Percentiles rank a stretch among this genome's conserved stretches.
Evolutionary conservation across 768 basidiomycete species (phyloP).

Genomic region (Daedaleopsis sinensis): DNA sequence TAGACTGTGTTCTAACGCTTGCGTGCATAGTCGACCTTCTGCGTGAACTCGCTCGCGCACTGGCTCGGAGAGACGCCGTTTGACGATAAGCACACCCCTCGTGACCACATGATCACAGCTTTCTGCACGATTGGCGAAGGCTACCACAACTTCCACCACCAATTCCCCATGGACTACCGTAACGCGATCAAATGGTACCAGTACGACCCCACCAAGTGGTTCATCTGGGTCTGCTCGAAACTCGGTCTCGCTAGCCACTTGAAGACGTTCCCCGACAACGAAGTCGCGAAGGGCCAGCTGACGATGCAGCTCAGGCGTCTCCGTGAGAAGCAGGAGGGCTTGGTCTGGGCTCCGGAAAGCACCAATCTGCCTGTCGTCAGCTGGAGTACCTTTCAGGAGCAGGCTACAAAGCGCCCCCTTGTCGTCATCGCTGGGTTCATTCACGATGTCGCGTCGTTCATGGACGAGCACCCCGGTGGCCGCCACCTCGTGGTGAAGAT

Average conservation of each 20-base stretch:
- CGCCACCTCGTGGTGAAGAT: constrained; percentile 80
- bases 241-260: constrained; percentile 64
- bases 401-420: constrained; percentile 76
- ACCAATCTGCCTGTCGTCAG: constrained; percentile 78
- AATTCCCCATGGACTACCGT: constrained; percentile 96
- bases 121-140: constrained; percentile 93
- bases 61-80: constrained; percentile 94
- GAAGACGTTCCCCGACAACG: constrained; percentile 72
- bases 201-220: constrained; percentile 94
- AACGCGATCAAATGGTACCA: constrained; percentile 96
- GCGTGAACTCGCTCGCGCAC: constrained; percentile 95
- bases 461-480: constrained; percentile 92
- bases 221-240: constrained; percentile 64
- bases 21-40: constrained; percentile 81
- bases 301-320: constrained; percentile 94
- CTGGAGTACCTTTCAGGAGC: constrained; percentile 89
- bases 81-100: constrained; percentile 93
- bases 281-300: constrained; percentile 83
- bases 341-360: constrained; percentile 79
- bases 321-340: constrained; percentile 70
- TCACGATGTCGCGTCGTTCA: constrained; percentile 83
- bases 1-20: background rate
- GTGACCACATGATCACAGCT: constrained; percentile 88
- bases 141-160: constrained; percentile 98
- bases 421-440: constrained; percentile 92